Evolutionary conservation across 2,329 filamentous ascomycete genomes (phyloP).

Genomic region (Grosmannia penicillata): DNA sequence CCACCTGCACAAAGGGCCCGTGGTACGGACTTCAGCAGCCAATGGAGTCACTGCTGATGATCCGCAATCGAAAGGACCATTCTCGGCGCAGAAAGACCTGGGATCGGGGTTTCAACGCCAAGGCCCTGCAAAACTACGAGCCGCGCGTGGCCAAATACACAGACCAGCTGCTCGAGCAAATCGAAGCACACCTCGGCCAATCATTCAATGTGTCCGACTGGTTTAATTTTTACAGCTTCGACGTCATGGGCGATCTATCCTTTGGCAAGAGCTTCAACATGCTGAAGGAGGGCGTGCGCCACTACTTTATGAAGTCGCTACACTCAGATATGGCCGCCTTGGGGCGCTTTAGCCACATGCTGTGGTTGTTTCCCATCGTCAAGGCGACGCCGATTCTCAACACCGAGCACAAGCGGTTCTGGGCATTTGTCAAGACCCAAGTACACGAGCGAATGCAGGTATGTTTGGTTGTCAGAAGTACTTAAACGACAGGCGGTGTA

Average conservation of each 20-base stretch:
- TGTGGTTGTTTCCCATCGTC: slow-evolving; percentile 11
- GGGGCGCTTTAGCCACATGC: slow-evolving; percentile 9
- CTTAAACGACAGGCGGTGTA: slow-evolving; percentile 7
- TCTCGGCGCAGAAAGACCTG: slow-evolving; percentile 8
- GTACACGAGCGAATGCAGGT: slow-evolving; percentile 4
- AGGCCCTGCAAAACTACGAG: slow-evolving; percentile 13
- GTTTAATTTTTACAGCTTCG: slow-evolving; percentile 18
- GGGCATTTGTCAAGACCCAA: slow-evolving; percentile 7
- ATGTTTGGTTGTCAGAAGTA: slow-evolving; percentile 7
- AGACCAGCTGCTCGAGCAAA: slow-evolving; percentile 10
- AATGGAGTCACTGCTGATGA: slow-evolving; percentile 8
- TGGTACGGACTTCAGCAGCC: slow-evolving; percentile 10
- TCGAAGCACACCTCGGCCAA: slow-evolving; percentile 6
- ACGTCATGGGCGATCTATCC: slow-evolving; percentile 19
- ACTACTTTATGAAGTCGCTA: slow-evolving; percentile 9
- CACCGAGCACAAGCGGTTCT: slow-evolving; percentile 7
- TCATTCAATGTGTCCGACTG: slow-evolving; percentile 13
- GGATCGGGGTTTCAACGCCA: slow-evolving; percentile 8
- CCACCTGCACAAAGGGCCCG: slow-evolving; percentile 8
- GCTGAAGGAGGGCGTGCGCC: slow-evolving; percentile 11
- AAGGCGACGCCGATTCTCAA: slow-evolving; percentile 9
- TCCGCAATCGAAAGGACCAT: slow-evolving; percentile 9
- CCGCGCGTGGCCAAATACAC: slow-evolving; percentile 11
- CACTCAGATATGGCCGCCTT: slow-evolving; percentile 11
- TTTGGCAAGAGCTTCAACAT: slow-evolving; percentile 18